A percentile compares a stretch with the other conserved stretches of the same genome.
phyloP scores from a whole-genome alignment of 2,329 filamentous ascomycete genomes.

The Alternaria sp. region DNA sequence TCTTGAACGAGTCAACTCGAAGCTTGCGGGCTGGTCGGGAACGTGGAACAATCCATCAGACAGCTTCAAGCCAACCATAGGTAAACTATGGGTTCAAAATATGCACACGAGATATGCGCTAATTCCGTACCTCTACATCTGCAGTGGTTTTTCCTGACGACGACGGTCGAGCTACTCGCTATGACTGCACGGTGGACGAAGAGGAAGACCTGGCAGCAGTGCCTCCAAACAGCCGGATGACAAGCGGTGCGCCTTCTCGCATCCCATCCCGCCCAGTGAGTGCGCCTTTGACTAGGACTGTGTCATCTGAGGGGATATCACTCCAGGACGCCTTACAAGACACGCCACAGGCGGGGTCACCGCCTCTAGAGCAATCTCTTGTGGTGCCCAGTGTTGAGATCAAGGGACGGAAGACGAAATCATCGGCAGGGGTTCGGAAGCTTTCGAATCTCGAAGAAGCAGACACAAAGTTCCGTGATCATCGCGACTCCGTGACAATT shows the following conservation, averaged over 20 bases:
- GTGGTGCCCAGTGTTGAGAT: slow-evolving; percentile 17
- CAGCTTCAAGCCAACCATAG: slow-evolving; percentile 35
- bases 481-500: slow-evolving; percentile 46
- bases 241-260: slow-evolving; percentile 33
- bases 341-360: not conserved
- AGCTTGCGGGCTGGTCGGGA: slow-evolving; percentile 43
- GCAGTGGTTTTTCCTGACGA: slow-evolving; percentile 40
- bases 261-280: slow-evolving; percentile 33
- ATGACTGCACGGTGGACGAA: slow-evolving; percentile 28
- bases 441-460: slow-evolving; percentile 43
- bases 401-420: slow-evolving; percentile 8
- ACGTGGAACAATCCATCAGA: slow-evolving; percentile 24
- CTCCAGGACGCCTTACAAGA: not conserved
- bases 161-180: slow-evolving; percentile 18
- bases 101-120: no score
- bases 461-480: slow-evolving; percentile 39
- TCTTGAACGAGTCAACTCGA: slow-evolving; percentile 43
- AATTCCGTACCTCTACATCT: no score
- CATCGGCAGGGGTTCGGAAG: slow-evolving; percentile 17
- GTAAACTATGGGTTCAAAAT: fast-evolving
- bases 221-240: slow-evolving; percentile 44
- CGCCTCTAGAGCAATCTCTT: slow-evolving; percentile 8
- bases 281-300: slow-evolving; percentile 21
- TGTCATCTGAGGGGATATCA: slow-evolving; percentile 21
- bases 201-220: slow-evolving; percentile 30